These are phyloP conservation scores for Pyrus hybrid DNA, from an alignment of 331 rosid genomes.

Conservation along the genomic window DNA sequence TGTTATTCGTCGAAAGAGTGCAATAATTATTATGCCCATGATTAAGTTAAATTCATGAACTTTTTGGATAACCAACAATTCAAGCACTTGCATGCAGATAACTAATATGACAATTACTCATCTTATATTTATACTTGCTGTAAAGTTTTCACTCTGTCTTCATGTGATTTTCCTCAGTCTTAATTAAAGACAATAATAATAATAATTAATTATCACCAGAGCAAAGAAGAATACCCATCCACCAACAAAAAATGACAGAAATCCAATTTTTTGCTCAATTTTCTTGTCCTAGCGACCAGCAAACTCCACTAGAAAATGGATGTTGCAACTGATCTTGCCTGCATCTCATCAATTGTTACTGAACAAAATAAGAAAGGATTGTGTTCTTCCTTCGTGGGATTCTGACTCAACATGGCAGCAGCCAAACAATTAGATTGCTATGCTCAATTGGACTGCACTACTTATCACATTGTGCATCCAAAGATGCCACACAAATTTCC, in stretches of 20 bases:
- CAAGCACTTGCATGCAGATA: neutral
- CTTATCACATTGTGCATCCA: neutral
- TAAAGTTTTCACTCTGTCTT: no score
- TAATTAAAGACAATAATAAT: no score
- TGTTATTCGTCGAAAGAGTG: neutral
- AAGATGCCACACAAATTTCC: neutral
- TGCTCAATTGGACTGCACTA: conserved; percentile 19
- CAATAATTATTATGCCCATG: neutral
- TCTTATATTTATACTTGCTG: no score
- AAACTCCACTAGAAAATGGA: conserved; percentile 6
- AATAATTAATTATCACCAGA: neutral
- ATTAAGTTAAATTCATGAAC: neutral
- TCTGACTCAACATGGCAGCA: conserved; percentile 13
- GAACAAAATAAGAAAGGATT: neutral
- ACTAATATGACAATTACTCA: neutral
- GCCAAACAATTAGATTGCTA: conserved; percentile 1
- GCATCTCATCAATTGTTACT: neutral
- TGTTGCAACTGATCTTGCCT: neutral
- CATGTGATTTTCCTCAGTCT: no score
- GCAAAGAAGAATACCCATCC: neutral
- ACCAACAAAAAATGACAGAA: neutral
- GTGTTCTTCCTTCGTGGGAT: neutral
- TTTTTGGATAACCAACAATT: neutral
- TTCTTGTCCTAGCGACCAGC: neutral
- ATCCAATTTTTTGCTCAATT: neutral